Evolutionary conservation across 192 early-diverging fungal genomes (phyloP), one percentile per base, ranked within the genome.

Genomic region (Phlyctochytrium arcticum): DNA sequence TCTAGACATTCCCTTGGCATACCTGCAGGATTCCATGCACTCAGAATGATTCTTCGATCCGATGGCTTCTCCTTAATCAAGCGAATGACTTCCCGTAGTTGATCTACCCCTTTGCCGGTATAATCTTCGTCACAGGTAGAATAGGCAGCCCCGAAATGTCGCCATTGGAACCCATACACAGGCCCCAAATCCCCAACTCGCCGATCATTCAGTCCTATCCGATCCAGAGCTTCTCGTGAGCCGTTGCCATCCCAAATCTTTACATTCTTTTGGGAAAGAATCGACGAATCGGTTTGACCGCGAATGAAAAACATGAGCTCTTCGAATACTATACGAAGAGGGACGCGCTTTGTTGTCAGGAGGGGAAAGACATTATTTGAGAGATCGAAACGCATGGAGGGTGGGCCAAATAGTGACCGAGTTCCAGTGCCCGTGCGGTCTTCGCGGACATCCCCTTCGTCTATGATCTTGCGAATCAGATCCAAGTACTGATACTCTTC

Each of bases 151-250:
- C 97, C 97, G 84, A 99, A 99, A 67, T 98, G 93, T 30, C 97
- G 78, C 97, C 97, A 99, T 65, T 99, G 97, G 75, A 94, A 99
- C 12, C 97, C 97, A 62, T 99, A 99, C 21, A 99, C 91, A 27
- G 92, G 92, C 0, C 96, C 96, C 26, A 99, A 67, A 56, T 97
- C 96, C 15, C 95, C 94, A 36, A 88, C 88, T 34, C 85, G 79
- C 27, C 89, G 80, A 60, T 94, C 62, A 0, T 63, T 30, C 21
- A 98, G 72, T 0, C 94, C 94, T 10, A 89, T 71, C 50, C 78
- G 77, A 73, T 98, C 96, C n/a, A 99, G 75, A 54, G 87, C 92
- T 65, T 85, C 92, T 17, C 95, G 83, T 3, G 88, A 90, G 27
- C 93, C 93, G 76, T 99, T 99, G 15, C 89, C 71, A 42, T 80